Evolutionary conservation across 1,284 basidiomycete genomes (phyloP).

Genomic region (Puccinia sorghi): DNA sequence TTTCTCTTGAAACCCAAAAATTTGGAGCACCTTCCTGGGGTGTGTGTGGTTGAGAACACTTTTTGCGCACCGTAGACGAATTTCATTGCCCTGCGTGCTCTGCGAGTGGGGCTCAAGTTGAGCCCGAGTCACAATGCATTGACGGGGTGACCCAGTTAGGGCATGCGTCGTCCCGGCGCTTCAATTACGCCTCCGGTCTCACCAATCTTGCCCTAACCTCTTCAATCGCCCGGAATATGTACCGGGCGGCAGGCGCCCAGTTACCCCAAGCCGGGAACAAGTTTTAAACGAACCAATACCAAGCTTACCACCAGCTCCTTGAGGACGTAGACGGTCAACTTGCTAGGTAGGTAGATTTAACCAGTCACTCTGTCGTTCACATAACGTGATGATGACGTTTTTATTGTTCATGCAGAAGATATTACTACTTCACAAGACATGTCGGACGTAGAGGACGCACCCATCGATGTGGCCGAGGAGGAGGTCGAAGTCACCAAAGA

Average conservation of each 20-base stretch:
- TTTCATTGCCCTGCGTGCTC: too few relatives aligned
- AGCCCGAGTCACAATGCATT: too few relatives aligned
- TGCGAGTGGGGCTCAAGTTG: too few relatives aligned
- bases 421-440: slow-evolving; percentile 38
- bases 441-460: slow-evolving; percentile 51
- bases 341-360: not conserved
- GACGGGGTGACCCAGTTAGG: slow-evolving; percentile 18
- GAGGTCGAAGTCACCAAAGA: slow-evolving; percentile 75
- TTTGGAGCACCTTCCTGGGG: too few relatives aligned
- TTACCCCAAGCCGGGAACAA: not conserved
- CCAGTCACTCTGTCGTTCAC: not conserved
- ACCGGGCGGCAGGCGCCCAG: not conserved
- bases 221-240: not conserved
- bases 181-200: not conserved
- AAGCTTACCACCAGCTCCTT: slow-evolving; percentile 9
- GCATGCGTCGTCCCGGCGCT: not conserved
- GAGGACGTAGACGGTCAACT: slow-evolving; percentile 34
- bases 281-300: not conserved
- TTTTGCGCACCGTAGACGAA: too few relatives aligned
- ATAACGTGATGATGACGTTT: too few relatives aligned
- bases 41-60: too few relatives aligned
- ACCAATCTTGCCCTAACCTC: slow-evolving; percentile 15
- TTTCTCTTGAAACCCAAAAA: too few relatives aligned
- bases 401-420: slow-evolving; percentile 12
- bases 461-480: slow-evolving; percentile 59